phyloP scores from a whole-genome alignment of 768 basidiomycete genomes.

The Mycena indigotica region DNA sequence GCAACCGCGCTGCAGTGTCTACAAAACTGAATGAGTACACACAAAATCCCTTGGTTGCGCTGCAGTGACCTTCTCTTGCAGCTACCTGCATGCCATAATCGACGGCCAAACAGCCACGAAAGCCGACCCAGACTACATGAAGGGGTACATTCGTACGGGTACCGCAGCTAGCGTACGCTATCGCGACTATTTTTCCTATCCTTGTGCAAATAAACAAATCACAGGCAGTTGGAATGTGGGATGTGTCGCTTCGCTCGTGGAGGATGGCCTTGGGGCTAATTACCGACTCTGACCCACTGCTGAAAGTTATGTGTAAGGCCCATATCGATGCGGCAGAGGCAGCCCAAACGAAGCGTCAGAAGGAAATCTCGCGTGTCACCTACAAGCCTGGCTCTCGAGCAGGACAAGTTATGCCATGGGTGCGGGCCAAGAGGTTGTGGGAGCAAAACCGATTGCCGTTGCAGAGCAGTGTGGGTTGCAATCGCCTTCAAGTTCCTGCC shows the following conservation, averaged over 20 bases:
- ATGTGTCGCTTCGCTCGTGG: background rate
- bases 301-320: background rate
- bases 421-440: background rate
- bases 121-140: background rate
- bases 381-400: background rate
- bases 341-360: background rate
- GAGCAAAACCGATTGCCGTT: background rate
- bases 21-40: background rate
- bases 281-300: background rate
- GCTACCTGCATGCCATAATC: background rate
- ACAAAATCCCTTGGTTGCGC: no score
- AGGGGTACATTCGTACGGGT: background rate
- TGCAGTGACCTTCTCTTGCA: no score
- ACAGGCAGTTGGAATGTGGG: background rate
- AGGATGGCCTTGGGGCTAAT: background rate
- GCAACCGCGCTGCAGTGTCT: background rate
- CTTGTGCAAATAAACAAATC: no score
- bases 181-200: no score
- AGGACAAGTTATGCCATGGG: background rate
- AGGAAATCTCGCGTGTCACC: background rate
- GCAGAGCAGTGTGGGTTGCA: background rate
- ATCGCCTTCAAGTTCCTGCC: background rate
- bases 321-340: background rate
- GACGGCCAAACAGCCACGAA: constrained; percentile 1
- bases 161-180: background rate